Conservation (phyloP, 257 asterid genomes). For the Gentiana straminea region DNA sequence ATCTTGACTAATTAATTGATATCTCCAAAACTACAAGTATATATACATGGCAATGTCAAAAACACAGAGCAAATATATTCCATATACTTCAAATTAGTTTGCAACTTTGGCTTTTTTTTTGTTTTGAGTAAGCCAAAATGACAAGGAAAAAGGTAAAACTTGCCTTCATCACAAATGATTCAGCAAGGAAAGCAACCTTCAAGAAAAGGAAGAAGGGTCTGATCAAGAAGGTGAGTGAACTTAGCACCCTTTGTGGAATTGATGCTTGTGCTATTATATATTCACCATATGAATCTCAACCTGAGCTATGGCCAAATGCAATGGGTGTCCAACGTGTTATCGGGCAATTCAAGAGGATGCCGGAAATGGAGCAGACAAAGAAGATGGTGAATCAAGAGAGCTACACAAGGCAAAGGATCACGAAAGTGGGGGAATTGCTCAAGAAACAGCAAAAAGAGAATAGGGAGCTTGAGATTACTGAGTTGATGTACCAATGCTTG, state of each 20-base stretch:
- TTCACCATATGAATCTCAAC: conserved; percentile 58
- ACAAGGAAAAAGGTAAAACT: conserved; percentile 79
- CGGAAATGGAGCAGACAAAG: conserved; percentile 90
- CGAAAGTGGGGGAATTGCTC: conserved; percentile 56
- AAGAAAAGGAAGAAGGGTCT: conserved; percentile 76
- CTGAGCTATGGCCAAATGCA: conserved; percentile 60
- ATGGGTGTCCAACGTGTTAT: conserved; percentile 51
- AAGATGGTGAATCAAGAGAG: conserved; percentile 81
- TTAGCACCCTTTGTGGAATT: conserved; percentile 75
- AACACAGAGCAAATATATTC: background rate
- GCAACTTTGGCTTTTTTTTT: conserved; percentile 2
- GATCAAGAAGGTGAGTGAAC: conserved; percentile 70
- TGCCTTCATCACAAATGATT: conserved; percentile 58
- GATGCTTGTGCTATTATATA: conserved; percentile 69
- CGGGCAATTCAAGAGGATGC: conserved; percentile 67
- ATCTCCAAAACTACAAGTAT: conserved; percentile 4
- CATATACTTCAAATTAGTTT: conserved; percentile 4
- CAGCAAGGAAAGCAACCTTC: conserved; percentile 68
- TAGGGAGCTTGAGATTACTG: conserved; percentile 59
- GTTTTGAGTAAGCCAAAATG: conserved; percentile 21
- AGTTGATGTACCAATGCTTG: conserved; percentile 56
- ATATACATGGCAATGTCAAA: background rate
- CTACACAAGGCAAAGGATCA: conserved; percentile 45
- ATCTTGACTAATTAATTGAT: conserved; percentile 5
- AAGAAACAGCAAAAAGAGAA: conserved; percentile 62